These are phyloP conservation scores for Notholithocarpus densiflorus DNA, from an alignment of 306 rosid species.

Conservation along the genomic window DNA sequence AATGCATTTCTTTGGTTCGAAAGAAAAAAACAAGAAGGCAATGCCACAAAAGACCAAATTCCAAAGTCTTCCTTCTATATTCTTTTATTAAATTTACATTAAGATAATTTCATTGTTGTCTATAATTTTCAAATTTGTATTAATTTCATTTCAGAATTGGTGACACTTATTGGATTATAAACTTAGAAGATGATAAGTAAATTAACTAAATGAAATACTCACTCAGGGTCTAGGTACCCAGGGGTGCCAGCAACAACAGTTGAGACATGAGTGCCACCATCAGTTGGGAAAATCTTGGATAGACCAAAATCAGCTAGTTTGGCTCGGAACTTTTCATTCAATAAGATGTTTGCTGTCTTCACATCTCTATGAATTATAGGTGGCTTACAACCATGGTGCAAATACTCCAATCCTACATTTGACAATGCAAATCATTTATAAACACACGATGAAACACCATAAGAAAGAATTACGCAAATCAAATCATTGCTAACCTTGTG, in stretches of 20 bases:
- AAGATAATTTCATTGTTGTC: too few species aligned
- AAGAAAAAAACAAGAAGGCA: too few species aligned
- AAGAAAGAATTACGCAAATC: neutral
- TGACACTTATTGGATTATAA: neutral
- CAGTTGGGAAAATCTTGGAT: constrained; percentile 31
- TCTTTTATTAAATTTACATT: too few species aligned
- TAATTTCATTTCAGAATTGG: neutral
- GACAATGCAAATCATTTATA: neutral
- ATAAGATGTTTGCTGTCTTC: constrained; percentile 46
- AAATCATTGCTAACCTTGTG: constrained; percentile 38
- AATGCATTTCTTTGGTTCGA: neutral
- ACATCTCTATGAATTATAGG: constrained; percentile 49
- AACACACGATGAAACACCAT: neutral
- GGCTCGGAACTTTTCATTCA: constrained; percentile 34
- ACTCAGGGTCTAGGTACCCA: constrained; percentile 43
- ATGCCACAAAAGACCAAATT: too few species aligned
- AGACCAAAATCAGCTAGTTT: constrained; percentile 53
- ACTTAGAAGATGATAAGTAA: neutral
- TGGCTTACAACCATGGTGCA: constrained; percentile 53
- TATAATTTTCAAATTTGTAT: neutral
- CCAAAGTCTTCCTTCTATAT: too few species aligned
- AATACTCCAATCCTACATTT: constrained; percentile 51
- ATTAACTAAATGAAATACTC: neutral
- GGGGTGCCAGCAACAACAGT: constrained; percentile 44
- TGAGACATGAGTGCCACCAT: constrained; percentile 29